phyloP scores from a whole-genome alignment of 2,329 filamentous ascomycete genomes.

The Aspergillus pseudonomiae region DNA sequence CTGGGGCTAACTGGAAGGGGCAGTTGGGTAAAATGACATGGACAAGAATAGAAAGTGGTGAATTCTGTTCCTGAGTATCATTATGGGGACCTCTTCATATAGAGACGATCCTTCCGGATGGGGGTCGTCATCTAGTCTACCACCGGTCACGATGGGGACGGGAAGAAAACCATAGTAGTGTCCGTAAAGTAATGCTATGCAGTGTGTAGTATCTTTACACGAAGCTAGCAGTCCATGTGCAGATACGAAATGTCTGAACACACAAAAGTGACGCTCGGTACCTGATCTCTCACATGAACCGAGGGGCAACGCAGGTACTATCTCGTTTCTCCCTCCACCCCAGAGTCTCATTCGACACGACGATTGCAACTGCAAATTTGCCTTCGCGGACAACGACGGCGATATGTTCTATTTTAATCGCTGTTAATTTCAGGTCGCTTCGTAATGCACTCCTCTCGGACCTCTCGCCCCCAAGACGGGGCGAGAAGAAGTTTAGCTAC shows the following conservation, averaged over 20 bases:
- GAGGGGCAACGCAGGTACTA: slow-evolving; percentile 7
- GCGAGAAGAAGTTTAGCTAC: not conserved
- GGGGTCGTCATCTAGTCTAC: not conserved
- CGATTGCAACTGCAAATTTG: not conserved
- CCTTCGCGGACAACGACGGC: not conserved
- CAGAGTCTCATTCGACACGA: not conserved
- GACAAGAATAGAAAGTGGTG: not conserved
- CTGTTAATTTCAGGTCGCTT: slow-evolving; percentile 2
- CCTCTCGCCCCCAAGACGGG: slow-evolving; percentile 3
- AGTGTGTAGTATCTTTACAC: too few relatives aligned
- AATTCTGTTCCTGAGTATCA: slow-evolving; percentile 4
- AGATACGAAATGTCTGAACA: slow-evolving; percentile 1
- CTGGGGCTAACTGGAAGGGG: slow-evolving; percentile 8
- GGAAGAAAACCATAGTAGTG: not conserved
- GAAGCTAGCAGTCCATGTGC: not conserved
- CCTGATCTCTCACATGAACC: slow-evolving; percentile 15
- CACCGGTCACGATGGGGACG: not conserved
- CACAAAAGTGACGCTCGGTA: not conserved
- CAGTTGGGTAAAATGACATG: not conserved
- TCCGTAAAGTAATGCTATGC: not conserved
- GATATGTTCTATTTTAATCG: slow-evolving; percentile 11
- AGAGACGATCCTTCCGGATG: slow-evolving; percentile 4
- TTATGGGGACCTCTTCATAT: not conserved
- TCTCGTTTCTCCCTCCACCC: not conserved
- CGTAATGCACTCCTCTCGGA: slow-evolving; percentile 6